phyloP scores from a whole-genome alignment of 306 rosid species.

The Calophaca sinica region DNA sequence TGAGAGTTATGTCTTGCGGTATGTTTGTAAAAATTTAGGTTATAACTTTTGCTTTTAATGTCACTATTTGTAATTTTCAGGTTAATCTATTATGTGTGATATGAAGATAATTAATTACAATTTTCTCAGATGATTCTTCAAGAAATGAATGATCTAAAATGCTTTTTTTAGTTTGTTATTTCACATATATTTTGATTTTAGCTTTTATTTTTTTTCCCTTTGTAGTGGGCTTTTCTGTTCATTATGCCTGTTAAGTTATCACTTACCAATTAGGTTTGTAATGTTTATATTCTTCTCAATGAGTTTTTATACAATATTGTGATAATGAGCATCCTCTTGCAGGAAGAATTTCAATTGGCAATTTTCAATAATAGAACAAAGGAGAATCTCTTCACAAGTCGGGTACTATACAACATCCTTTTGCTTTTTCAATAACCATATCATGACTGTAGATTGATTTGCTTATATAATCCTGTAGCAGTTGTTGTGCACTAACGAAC shows the following conservation, averaged over 20 bases:
- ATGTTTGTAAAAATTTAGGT: no score
- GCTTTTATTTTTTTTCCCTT: not conserved
- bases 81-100: no score
- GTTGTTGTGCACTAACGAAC: not conserved
- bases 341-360: slow-evolving; percentile 97
- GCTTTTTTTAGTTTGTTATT: not conserved
- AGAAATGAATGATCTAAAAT: not conserved
- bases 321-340: slow-evolving; percentile 43
- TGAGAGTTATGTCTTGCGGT: no score
- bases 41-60: not conserved
- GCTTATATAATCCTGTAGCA: not conserved
- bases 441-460: no score
- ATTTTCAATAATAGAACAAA: slow-evolving; percentile 72
- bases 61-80: no score
- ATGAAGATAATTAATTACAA: no score
- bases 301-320: not conserved
- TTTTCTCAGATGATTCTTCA: slow-evolving; percentile 7
- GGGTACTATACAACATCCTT: slow-evolving; percentile 57
- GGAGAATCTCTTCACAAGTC: slow-evolving; percentile 86
- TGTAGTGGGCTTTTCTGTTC: not conserved
- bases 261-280: not conserved
- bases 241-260: not conserved
- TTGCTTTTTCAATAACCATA: not conserved
- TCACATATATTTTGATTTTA: not conserved
- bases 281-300: not conserved